Conservation (phyloP, 1,284 basidiomycete species). For the Wolfiporia cocos region DNA sequence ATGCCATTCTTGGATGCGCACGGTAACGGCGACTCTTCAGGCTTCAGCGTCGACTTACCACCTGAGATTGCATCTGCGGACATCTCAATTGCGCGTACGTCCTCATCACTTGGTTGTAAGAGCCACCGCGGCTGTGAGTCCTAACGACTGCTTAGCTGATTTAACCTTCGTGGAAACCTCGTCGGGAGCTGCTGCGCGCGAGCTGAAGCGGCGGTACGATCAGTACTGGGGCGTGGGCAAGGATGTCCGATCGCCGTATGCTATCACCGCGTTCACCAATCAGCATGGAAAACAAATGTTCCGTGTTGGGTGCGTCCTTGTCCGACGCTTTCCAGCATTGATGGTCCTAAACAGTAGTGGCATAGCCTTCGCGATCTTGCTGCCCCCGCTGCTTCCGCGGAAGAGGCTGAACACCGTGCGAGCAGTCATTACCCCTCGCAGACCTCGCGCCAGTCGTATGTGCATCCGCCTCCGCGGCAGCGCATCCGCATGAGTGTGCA, state of each 20-base stretch:
- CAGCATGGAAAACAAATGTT: slow-evolving; percentile 72
- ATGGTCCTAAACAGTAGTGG: slow-evolving; percentile 1
- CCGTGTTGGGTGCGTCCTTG: slow-evolving; percentile 58
- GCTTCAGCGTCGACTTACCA: slow-evolving; percentile 20
- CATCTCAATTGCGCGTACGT: slow-evolving; percentile 57
- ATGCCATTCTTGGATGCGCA: not conserved
- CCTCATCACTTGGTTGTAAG: not conserved
- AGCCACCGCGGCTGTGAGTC: not conserved
- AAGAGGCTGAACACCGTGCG: slow-evolving; percentile 21
- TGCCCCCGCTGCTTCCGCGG: slow-evolving; percentile 36
- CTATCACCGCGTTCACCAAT: slow-evolving; percentile 71
- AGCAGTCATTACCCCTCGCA: slow-evolving; percentile 10
- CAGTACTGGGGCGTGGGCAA: slow-evolving; percentile 57
- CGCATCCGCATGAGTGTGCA: slow-evolving; percentile 66
- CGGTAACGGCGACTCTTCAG: not conserved
- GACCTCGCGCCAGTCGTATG: slow-evolving; percentile 11
- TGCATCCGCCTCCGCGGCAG: slow-evolving; percentile 28
- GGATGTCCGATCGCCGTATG: slow-evolving; percentile 66
- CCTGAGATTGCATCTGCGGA: slow-evolving; percentile 52
- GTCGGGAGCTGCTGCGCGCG: slow-evolving; percentile 63
- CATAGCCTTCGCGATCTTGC: slow-evolving; percentile 47
- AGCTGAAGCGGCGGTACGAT: slow-evolving; percentile 71
- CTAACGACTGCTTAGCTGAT: slow-evolving; percentile 30
- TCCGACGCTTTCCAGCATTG: slow-evolving; percentile 6
- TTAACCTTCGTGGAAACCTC: slow-evolving; percentile 74